These are phyloP conservation scores for Penicillium sp. DNA, from an alignment of 2,329 filamentous ascomycete species.

Conservation along the genomic window DNA sequence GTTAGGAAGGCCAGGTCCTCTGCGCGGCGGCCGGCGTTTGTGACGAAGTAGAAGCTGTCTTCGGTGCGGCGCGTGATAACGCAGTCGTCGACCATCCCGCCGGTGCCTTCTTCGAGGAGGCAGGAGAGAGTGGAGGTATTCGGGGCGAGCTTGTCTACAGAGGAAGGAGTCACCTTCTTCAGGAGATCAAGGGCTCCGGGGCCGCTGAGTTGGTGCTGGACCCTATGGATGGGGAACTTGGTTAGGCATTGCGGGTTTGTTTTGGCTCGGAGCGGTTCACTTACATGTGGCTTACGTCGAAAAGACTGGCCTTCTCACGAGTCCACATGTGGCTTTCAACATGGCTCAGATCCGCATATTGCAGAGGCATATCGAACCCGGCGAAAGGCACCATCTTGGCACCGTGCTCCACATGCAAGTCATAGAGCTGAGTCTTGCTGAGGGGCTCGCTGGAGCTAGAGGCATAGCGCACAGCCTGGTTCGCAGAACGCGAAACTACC, in stretches of 20 bases:
- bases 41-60: conserved; percentile 85
- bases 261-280: conserved; percentile 11
- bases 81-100: conserved; percentile 92
- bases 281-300: conserved; percentile 96
- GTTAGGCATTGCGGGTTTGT: conserved; percentile 12
- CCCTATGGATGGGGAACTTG: conserved; percentile 42
- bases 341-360: conserved; percentile 75
- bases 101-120: conserved; percentile 72
- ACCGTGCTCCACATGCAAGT: conserved; percentile 72
- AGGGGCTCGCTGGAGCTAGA: conserved; percentile 31
- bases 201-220: conserved; percentile 80
- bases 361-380: conserved; percentile 87
- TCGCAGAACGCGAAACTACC: conserved; percentile 12
- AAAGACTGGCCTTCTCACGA: conserved; percentile 79
- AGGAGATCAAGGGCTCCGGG: conserved; percentile 78
- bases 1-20: conserved; percentile 80
- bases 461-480: conserved; percentile 30
- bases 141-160: conserved; percentile 60
- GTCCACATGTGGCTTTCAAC: conserved; percentile 88
- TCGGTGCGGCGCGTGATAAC: conserved; percentile 78
- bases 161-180: conserved; percentile 77
- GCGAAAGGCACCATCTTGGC: conserved; percentile 98
- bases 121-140: conserved; percentile 81
- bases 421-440: conserved; percentile 67
- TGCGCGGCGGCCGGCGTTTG: conserved; percentile 86